A percentile compares a stretch with the other conserved stretches of the same genome.
phyloP scores from a whole-genome alignment of 768 basidiomycete genomes.

The Mrakia frigida region DNA sequence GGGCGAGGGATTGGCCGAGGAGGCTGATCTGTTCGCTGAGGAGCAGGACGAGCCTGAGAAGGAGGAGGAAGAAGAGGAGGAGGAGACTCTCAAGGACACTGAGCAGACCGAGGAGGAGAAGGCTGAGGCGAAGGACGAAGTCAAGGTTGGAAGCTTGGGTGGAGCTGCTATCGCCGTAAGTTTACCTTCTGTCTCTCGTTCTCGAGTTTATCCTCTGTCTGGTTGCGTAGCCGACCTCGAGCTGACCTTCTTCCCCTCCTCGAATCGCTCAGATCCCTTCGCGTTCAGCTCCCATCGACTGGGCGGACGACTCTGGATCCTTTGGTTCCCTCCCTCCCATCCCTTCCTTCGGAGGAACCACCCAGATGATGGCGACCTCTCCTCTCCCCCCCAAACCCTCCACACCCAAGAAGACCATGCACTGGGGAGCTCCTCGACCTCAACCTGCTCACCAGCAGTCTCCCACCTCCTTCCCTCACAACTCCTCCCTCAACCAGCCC shows the following conservation, averaged over 20 bases:
- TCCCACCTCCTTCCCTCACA: constrained; percentile 5
- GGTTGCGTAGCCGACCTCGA: not conserved
- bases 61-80: constrained; percentile 1
- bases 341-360: constrained; percentile 14
- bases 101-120: constrained; percentile 23
- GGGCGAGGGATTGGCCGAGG: constrained; percentile 10
- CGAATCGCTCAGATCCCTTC: not conserved
- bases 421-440: constrained; percentile 18
- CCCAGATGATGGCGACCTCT: constrained; percentile 18
- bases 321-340: constrained; percentile 14
- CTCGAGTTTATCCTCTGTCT: not conserved
- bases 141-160: not conserved
- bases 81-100: constrained; percentile 4
- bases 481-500: constrained; percentile 14
- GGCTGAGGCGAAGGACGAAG: constrained; percentile 2
- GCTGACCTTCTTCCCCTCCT: not conserved
- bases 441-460: constrained; percentile 14
- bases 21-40: constrained; percentile 9
- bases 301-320: constrained; percentile 17
- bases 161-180: not conserved
- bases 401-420: constrained; percentile 14
- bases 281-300: constrained; percentile 15
- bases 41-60: not conserved
- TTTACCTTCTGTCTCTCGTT: not conserved
- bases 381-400: constrained; percentile 9